These are phyloP conservation scores for Microbotryum violaceum DNA, from an alignment of 1,284 basidiomycete species.

Conservation along the genomic window DNA sequence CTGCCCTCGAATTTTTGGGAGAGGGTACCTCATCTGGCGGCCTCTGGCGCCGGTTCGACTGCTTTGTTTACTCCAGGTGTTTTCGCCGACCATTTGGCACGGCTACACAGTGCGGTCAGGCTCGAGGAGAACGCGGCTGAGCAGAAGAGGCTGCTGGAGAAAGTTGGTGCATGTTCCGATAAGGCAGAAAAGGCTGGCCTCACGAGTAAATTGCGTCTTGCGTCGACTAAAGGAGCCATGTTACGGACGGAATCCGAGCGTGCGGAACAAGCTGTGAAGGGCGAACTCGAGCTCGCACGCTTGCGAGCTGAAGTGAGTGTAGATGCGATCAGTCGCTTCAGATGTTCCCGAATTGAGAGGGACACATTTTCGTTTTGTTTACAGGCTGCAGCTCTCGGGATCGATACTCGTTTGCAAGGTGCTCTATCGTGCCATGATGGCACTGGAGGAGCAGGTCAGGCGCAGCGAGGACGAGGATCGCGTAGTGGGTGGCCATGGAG, in stretches of 20 bases:
- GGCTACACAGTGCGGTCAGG: neutral
- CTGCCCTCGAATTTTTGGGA: too few relatives aligned
- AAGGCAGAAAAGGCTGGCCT: neutral
- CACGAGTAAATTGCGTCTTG: neutral
- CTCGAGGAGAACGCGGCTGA: conserved; percentile 2
- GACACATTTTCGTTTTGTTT: neutral
- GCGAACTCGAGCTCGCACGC: neutral
- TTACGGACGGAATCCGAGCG: too few relatives aligned
- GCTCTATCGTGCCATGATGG: too few relatives aligned
- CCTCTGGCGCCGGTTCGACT: neutral
- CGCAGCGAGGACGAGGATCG: neutral
- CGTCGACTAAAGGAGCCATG: neutral
- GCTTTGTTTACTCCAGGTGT: neutral
- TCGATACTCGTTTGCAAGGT: neutral
- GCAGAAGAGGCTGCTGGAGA: conserved; percentile 7
- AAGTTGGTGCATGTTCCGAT: neutral
- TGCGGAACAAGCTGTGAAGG: too few relatives aligned
- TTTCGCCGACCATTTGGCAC: neutral
- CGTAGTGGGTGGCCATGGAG: neutral
- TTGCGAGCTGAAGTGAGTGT: neutral
- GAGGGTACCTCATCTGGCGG: too few relatives aligned
- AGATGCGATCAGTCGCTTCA: neutral
- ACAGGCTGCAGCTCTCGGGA: conserved; percentile 8
- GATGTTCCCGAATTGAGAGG: neutral
- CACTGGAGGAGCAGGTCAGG: too few relatives aligned